A percentile compares a stretch with the other conserved stretches of the same genome.
phyloP scores from a whole-genome alignment of 257 asterid genomes.

The Oldenlandia corymbosa region DNA sequence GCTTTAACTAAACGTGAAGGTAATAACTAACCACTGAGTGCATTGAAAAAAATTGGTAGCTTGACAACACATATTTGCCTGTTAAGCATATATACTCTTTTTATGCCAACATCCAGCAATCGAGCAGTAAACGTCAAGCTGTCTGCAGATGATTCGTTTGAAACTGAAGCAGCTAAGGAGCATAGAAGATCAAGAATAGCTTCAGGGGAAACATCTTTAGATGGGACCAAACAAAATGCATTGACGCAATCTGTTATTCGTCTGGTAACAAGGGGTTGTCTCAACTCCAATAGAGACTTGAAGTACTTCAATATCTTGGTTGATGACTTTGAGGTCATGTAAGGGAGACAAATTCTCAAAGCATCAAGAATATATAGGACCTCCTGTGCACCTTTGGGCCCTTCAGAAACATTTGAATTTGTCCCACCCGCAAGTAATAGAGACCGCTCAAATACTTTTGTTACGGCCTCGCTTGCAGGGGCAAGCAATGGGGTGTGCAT shows the following conservation, averaged over 20 bases:
- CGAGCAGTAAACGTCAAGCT: slow-evolving; percentile 79
- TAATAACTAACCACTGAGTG: slow-evolving; percentile 55
- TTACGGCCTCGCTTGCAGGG: slow-evolving; percentile 76
- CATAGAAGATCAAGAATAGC: slow-evolving; percentile 64
- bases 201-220: slow-evolving; percentile 62
- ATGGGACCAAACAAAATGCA: slow-evolving; percentile 58
- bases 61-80: slow-evolving; percentile 70
- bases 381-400: slow-evolving; percentile 71
- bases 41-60: slow-evolving; percentile 71
- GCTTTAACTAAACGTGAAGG: not conserved
- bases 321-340: slow-evolving; percentile 55
- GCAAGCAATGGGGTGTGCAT: slow-evolving; percentile 37
- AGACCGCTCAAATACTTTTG: slow-evolving; percentile 60
- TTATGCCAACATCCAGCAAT: slow-evolving; percentile 79
- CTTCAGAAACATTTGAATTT: slow-evolving; percentile 46
- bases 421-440: slow-evolving; percentile 90
- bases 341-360: slow-evolving; percentile 66
- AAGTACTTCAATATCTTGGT: slow-evolving; percentile 56
- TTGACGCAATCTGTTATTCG: slow-evolving; percentile 63
- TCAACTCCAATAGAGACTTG: slow-evolving; percentile 69
- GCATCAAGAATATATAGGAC: slow-evolving; percentile 79
- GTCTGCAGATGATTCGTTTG: slow-evolving; percentile 68
- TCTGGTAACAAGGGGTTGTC: slow-evolving; percentile 58
- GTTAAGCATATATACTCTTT: slow-evolving; percentile 53
- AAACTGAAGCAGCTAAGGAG: slow-evolving; percentile 51